Percentiles rank a stretch among this genome's conserved stretches.
Conservation (phyloP, 495 filamentous ascomycete genomes). For the Immersiella caudata region DNA sequence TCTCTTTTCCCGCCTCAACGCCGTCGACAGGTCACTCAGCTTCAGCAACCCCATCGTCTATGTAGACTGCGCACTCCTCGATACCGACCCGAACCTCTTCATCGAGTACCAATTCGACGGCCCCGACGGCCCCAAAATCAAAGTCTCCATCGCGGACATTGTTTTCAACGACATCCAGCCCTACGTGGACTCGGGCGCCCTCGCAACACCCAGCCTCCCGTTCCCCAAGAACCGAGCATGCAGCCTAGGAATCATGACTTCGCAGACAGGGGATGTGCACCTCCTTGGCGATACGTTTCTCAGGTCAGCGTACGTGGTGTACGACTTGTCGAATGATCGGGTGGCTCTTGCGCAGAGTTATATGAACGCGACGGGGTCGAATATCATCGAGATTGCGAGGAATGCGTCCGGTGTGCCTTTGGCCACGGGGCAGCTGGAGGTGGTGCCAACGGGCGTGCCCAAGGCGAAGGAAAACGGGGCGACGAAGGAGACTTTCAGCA, state of each 20-base stretch:
- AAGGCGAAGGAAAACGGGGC: slow-evolving; percentile 1
- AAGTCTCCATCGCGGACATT: slow-evolving; percentile 71
- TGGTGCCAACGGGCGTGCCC: background rate
- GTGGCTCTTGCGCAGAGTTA: slow-evolving; percentile 79
- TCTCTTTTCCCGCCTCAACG: slow-evolving; percentile 64
- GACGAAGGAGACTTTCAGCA: background rate
- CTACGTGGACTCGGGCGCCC: slow-evolving; percentile 16
- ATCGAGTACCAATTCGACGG: slow-evolving; percentile 71
- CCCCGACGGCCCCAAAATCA: slow-evolving; percentile 60
- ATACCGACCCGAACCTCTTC: slow-evolving; percentile 53
- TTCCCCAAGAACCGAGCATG: slow-evolving; percentile 49
- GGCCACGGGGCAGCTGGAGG: slow-evolving; percentile 25
- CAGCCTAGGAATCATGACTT: slow-evolving; percentile 71
- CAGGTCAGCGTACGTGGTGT: slow-evolving; percentile 84
- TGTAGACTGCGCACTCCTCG: slow-evolving; percentile 64
- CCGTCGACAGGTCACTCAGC: slow-evolving; percentile 53
- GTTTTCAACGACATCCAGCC: slow-evolving; percentile 60
- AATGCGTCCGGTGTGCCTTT: slow-evolving; percentile 40
- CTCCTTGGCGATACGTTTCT: slow-evolving; percentile 80
- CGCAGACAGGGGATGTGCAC: slow-evolving; percentile 50
- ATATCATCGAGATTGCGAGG: slow-evolving; percentile 43
- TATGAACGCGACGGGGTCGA: slow-evolving; percentile 65
- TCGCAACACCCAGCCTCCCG: slow-evolving; percentile 42
- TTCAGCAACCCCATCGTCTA: slow-evolving; percentile 50
- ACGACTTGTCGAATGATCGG: slow-evolving; percentile 77